Evolutionary conservation across 345 rosid species (phyloP).

Genomic region (Lumnitzera racemosa): DNA sequence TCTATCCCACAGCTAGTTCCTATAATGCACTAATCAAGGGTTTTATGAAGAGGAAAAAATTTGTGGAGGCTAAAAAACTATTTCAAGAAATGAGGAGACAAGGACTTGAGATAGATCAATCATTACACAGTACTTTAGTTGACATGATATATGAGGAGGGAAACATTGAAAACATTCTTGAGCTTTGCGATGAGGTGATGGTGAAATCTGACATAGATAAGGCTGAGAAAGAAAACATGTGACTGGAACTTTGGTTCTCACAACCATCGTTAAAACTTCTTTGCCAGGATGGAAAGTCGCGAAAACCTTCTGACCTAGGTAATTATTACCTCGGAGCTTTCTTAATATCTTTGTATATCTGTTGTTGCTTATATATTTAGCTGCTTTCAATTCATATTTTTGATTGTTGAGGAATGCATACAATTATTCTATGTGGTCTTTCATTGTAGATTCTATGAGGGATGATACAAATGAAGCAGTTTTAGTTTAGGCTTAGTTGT

Average conservation of each 20-base stretch:
- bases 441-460: too few species aligned
- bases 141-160: slow-evolving; percentile 62
- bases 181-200: slow-evolving; percentile 76
- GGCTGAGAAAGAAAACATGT: slow-evolving; percentile 3
- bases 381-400: too few species aligned
- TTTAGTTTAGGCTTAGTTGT: too few species aligned
- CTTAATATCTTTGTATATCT: too few species aligned
- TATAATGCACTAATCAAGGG: slow-evolving; percentile 72
- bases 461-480: too few species aligned
- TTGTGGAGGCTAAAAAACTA: slow-evolving; percentile 57
- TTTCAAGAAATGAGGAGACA: slow-evolving; percentile 67
- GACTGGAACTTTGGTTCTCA: not conserved
- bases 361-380: too few species aligned
- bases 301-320: too few species aligned
- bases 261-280: too few species aligned
- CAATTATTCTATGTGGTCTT: too few species aligned
- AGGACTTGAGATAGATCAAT: slow-evolving; percentile 54
- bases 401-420: too few species aligned
- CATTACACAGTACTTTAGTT: slow-evolving; percentile 44
- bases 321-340: too few species aligned
- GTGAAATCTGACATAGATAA: slow-evolving; percentile 49
- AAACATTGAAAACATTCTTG: slow-evolving; percentile 44
- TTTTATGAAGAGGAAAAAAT: slow-evolving; percentile 64
- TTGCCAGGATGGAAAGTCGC: too few species aligned
- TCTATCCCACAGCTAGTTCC: slow-evolving; percentile 40